These are phyloP conservation scores for Diutina neorugosa DNA, from an alignment of 1,139 yeast genomes.

Conservation along the genomic window DNA sequence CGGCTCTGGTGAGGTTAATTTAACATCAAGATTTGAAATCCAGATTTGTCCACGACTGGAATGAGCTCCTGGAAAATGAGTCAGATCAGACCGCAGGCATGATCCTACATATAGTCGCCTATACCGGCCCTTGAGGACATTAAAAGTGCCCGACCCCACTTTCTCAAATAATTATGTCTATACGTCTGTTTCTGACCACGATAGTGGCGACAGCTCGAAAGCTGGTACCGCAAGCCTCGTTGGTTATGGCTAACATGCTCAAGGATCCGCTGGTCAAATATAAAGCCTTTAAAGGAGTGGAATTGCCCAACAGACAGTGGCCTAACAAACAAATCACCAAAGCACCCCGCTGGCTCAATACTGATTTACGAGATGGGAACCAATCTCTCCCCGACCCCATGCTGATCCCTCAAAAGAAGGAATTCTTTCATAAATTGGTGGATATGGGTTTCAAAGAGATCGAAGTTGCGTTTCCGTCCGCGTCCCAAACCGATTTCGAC, in stretches of 20 bases:
- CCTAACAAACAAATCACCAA: slow-evolving; percentile 62
- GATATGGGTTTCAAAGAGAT: slow-evolving; percentile 93
- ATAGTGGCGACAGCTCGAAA: slow-evolving; percentile 1
- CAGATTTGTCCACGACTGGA: no score
- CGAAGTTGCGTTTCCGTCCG: slow-evolving; percentile 94
- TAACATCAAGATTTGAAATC: no score
- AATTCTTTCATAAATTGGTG: slow-evolving; percentile 74
- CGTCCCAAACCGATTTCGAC: slow-evolving; percentile 92
- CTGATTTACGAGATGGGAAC: slow-evolving; percentile 94
- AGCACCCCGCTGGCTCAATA: slow-evolving; percentile 94
- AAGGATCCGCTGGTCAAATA: slow-evolving; percentile 74
- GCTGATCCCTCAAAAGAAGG: slow-evolving; percentile 82
- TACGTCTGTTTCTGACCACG: slow-evolving; percentile 3
- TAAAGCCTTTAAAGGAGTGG: slow-evolving; percentile 51
- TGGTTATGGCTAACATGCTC: slow-evolving; percentile 20
- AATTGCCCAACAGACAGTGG: slow-evolving; percentile 77
- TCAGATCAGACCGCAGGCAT: background rate
- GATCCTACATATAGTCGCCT: background rate
- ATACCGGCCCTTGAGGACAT: background rate
- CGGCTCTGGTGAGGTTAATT: no score
- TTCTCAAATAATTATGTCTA: background rate
- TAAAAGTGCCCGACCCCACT: background rate
- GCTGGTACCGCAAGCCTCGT: background rate
- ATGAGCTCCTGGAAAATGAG: background rate
- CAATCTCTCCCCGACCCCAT: slow-evolving; percentile 97